phyloP scores from a whole-genome alignment of 257 asterid species.

The Henckelia pumila region DNA sequence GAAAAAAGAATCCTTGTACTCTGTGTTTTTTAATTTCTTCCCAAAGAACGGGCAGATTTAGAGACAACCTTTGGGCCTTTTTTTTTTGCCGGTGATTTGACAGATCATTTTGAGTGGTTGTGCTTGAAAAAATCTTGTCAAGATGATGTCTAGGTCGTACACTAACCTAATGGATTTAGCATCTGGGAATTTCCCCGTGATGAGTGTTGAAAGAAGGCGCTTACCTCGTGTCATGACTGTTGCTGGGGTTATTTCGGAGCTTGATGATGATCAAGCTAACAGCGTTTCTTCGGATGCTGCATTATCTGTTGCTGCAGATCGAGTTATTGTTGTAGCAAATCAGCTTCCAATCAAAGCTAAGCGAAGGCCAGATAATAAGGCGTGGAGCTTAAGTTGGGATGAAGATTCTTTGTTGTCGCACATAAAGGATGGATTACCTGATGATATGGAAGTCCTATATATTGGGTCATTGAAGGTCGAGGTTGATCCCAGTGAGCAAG shows the following conservation, averaged over 20 bases:
- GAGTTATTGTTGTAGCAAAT: slow-evolving; percentile 52
- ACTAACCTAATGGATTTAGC: slow-evolving; percentile 52
- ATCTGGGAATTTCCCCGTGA: slow-evolving; percentile 50
- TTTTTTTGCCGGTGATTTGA: not conserved
- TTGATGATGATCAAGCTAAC: slow-evolving; percentile 48
- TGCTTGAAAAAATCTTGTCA: slow-evolving; percentile 25
- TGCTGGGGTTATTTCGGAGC: slow-evolving; percentile 54
- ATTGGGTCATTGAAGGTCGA: slow-evolving; percentile 50
- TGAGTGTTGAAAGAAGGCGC: slow-evolving; percentile 43
- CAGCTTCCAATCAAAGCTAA: slow-evolving; percentile 50
- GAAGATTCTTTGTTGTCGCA: slow-evolving; percentile 47
- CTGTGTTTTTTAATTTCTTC: not conserved
- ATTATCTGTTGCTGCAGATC: slow-evolving; percentile 37
- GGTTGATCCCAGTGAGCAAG: slow-evolving; percentile 48
- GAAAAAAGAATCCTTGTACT: not conserved
- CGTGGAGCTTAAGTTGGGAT: slow-evolving; percentile 58
- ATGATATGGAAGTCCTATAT: slow-evolving; percentile 50
- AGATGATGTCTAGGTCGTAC: slow-evolving; percentile 56
- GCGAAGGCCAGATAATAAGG: slow-evolving; percentile 43
- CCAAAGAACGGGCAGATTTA: not conserved
- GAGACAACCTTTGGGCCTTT: not conserved
- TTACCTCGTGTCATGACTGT: slow-evolving; percentile 58
- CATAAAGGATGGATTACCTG: slow-evolving; percentile 53
- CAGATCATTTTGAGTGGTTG: slow-evolving; percentile 15
- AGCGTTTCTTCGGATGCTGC: slow-evolving; percentile 49